Percentiles rank a stretch among this genome's conserved stretches.
Evolutionary conservation across 2,329 filamentous ascomycete genomes (phyloP).

Genomic region (Verticillium albo-atrum): DNA sequence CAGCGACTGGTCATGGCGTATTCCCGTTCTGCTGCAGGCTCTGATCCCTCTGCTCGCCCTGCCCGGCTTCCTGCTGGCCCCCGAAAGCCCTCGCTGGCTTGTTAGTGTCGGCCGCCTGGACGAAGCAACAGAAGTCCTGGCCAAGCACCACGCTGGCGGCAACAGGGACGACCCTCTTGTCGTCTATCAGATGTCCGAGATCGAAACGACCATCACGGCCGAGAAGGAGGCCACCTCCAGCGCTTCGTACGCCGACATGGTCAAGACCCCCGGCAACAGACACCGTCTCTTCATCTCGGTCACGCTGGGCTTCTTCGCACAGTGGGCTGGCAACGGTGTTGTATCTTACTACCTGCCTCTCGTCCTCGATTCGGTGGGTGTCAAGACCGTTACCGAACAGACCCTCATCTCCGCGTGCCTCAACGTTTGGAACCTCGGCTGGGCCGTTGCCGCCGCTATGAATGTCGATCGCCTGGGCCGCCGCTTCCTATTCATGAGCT

Average conservation of each 20-base stretch:
- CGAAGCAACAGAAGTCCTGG: constrained; percentile 27
- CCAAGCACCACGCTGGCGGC: constrained; percentile 25
- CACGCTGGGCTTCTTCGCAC: constrained; percentile 54
- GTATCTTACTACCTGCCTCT: constrained; percentile 53
- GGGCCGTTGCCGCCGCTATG: constrained; percentile 48
- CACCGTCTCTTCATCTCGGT: constrained; percentile 47
- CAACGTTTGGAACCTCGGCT: constrained; percentile 43
- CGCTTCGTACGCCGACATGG: constrained; percentile 49
- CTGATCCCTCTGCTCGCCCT: constrained; percentile 43
- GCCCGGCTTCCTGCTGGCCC: constrained; percentile 44
- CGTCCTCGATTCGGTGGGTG: constrained; percentile 33
- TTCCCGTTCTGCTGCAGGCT: constrained; percentile 43
- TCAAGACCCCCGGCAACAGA: constrained; percentile 52
- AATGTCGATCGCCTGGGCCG: constrained; percentile 49
- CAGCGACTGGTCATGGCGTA: constrained; percentile 49
- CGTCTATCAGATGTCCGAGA: constrained; percentile 55
- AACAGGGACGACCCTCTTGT: constrained; percentile 41
- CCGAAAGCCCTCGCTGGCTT: constrained; percentile 37
- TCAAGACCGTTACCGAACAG: constrained; percentile 44
- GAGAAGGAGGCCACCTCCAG: constrained; percentile 42
- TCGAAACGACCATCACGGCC: constrained; percentile 50
- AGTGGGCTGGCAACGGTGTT: constrained; percentile 56
- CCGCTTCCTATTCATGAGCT: constrained; percentile 37
- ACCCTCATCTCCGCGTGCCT: constrained; percentile 37
- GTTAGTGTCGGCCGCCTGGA: constrained; percentile 31